A percentile compares a stretch with the other conserved stretches of the same genome.
Conservation (phyloP, 208 protist species). For the Acanthamoeba royreba region DNA sequence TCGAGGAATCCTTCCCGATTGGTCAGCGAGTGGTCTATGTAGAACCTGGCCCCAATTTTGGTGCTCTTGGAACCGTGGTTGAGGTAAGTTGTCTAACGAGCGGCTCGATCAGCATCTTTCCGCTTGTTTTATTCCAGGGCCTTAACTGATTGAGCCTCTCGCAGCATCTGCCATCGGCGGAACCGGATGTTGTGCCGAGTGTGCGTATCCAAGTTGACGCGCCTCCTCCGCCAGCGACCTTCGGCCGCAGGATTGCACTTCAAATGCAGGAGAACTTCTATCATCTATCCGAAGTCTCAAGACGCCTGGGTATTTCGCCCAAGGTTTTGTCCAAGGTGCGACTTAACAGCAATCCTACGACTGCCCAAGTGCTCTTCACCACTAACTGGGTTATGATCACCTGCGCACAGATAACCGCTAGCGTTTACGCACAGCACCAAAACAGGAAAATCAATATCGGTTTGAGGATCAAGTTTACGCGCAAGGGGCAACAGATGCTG, state of each 20-base stretch:
- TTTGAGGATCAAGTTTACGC: slow-evolving; percentile 39
- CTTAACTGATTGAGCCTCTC: too few relatives aligned
- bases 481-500: slow-evolving; percentile 6
- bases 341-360: not conserved
- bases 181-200: not conserved
- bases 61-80: not conserved
- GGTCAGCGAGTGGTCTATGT: not conserved
- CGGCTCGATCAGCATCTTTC: too few relatives aligned
- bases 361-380: not conserved
- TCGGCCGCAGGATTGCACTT: slow-evolving; percentile 22
- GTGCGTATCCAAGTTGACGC: not conserved
- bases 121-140: too few relatives aligned
- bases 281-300: slow-evolving; percentile 7
- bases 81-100: not conserved
- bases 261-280: slow-evolving; percentile 34
- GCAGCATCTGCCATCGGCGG: not conserved
- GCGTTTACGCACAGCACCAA: slow-evolving; percentile 27
- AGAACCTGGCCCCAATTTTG: not conserved
- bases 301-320: slow-evolving; percentile 1
- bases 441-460: slow-evolving; percentile 47
- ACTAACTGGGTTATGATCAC: not conserved
- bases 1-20: not conserved
- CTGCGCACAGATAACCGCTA: not conserved
- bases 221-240: not conserved
- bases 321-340: slow-evolving; percentile 30